Base-by-base conservation (phyloP, 106 monocot species). In the Dendrobium huoshanense region DNA sequence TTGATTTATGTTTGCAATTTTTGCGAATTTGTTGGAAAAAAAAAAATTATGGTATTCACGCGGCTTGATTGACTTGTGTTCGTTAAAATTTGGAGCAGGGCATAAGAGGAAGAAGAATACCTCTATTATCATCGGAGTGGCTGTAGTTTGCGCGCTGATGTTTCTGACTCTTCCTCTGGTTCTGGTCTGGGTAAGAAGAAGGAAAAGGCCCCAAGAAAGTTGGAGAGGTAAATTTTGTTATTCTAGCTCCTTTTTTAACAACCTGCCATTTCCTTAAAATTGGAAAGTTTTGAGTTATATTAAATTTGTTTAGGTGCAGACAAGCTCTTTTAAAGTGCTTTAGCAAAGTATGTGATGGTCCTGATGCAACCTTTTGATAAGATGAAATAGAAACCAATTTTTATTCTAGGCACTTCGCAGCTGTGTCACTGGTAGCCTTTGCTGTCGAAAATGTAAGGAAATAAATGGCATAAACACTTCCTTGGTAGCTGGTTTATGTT, bases 101-200 rank as follows among this genome's bases (percentile, higher is more conserved):
- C 51, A 54, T 1, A 88, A 82, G 15, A 83, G 80, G 45, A 76
- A 82, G 65, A 86, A 78, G 48, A 84, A 72, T 42, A 43, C 31
- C 25, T 85, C 84, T 19, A 77, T 93, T 27, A 79, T 86, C 16
- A 86, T 82, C 43, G 93, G 85, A 73, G 85, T 87, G 37, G 79
- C 73, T 5, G 90, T 85, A 49, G 61, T 80, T 73, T 85, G 78
- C 17, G 64, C 44, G 19, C 64, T 93, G 9, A 6, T 87, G 73
- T 51, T 90, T 79, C 3, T 88, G 29, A 78, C 51, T 22, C 25
- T 88, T 27, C 16, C 75, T 1, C 15, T 77, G 2, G 15, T 76
- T 37, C 75, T 90, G 31, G 1, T 88, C 41, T 86, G 85, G 92
- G 72, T 79, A 45, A 77, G 75, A 58, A 67, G 77, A 48, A 79